Evolutionary conservation across 768 basidiomycete species (phyloP), one percentile per base, ranked within the genome.

Genomic region (Lactarius akahatsu): DNA sequence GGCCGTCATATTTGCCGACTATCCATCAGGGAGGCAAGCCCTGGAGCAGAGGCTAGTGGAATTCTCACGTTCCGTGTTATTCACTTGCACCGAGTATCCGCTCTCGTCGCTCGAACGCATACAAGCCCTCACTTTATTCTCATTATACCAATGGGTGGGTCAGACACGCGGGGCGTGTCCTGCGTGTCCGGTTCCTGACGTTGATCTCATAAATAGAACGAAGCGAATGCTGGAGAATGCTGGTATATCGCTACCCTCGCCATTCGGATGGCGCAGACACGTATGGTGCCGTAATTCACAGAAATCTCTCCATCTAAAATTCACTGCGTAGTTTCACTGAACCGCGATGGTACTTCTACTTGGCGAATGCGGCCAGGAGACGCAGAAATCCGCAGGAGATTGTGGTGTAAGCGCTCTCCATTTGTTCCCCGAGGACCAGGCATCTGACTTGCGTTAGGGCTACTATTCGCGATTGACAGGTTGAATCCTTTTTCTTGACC

Each of bases 261-360:
- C 8, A 71, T 72, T 57, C 72, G 72, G 18, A 71, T 69, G 67
- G 72, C 72, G 9, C 72, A 73, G 57, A 69, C 68, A 32, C 62
- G 72, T 73, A 67, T 28, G 69, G 32, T 23, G 38, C 23, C 34
- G 18, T 67, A 23, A 65, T 45, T 26, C 20, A 4, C 11, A 43
- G 26, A 34, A 9, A 11, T 8, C 5, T 20, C n/a, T 43, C 43
- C 43, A 3, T 11, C 54, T 69, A 9, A 63, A 54, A 34, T 9
- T 1, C 30, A 13, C 13, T 43, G 4, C 0, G 26, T 47, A 73
- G 72, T 73, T 23, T 68, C 64, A 1, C 67, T 73, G 70, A 63
- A 73, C 50, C 72, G 72, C 28, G 72, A 73, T 26, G 72, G 72
- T 28, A 32, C 59, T 23, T 69, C 64, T 16, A 55, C 63, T 6